Conservation (phyloP, 1,284 basidiomycete species). For the Ceratobasidium sp. region DNA sequence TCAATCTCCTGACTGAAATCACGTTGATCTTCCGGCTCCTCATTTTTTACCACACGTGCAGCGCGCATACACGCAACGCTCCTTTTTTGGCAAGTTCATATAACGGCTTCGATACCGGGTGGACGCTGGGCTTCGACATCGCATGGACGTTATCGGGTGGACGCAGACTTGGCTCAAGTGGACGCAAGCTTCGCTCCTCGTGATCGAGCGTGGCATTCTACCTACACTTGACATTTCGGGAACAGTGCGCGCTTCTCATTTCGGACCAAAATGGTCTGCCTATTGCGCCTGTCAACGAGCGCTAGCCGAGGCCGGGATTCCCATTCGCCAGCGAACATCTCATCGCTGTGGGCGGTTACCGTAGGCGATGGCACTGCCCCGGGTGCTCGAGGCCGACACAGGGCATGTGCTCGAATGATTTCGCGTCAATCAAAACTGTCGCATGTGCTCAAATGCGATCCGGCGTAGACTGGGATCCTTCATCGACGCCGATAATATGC, state of each 20-base stretch:
- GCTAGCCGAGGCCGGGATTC: conserved; percentile 21
- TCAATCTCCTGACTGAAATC: conserved; percentile 15
- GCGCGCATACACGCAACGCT: neutral
- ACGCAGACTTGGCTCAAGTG: too few relatives aligned
- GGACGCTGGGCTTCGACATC: too few relatives aligned
- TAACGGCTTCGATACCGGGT: too few relatives aligned
- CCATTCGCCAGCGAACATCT: conserved; percentile 11
- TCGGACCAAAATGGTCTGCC: neutral
- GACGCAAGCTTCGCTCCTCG: conserved; percentile 13
- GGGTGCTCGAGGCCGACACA: neutral
- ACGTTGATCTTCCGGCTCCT: neutral
- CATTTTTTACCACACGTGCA: neutral
- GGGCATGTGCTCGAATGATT: conserved; percentile 22
- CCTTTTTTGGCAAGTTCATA: too few relatives aligned
- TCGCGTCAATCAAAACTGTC: conserved; percentile 10
- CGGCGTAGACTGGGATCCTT: conserved; percentile 3
- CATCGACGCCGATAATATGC: neutral
- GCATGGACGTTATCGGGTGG: too few relatives aligned
- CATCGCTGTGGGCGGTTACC: neutral
- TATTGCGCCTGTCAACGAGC: neutral
- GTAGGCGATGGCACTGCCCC: conserved; percentile 25
- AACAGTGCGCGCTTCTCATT: conserved; percentile 29
- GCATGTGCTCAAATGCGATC: conserved; percentile 10
- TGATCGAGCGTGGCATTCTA: conserved; percentile 23
- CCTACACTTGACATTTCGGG: conserved; percentile 22